Conservation (phyloP, 2,329 filamentous ascomycete genomes). For the Pyricularia grisea region DNA sequence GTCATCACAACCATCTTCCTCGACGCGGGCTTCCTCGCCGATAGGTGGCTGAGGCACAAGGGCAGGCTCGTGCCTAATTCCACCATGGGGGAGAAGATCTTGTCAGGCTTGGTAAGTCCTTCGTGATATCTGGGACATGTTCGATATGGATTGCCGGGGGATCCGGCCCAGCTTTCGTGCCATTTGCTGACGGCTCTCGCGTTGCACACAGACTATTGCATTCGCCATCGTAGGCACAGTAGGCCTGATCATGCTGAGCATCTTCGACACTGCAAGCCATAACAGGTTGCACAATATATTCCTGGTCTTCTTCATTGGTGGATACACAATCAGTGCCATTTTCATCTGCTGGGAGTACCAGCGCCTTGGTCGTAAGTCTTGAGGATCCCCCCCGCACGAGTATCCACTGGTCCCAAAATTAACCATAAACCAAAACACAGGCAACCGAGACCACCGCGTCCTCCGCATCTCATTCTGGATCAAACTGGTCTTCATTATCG, state of each 20-base stretch:
- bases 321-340: slow-evolving; percentile 76
- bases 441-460: slow-evolving; percentile 65
- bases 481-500: slow-evolving; percentile 75
- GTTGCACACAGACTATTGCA: slow-evolving; percentile 37
- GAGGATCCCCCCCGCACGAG: background rate
- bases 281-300: slow-evolving; percentile 63
- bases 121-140: background rate
- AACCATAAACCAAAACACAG: slow-evolving; percentile 19
- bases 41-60: slow-evolving; percentile 76
- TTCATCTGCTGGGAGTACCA: slow-evolving; percentile 90
- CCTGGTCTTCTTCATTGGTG: slow-evolving; percentile 72
- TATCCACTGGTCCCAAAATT: background rate
- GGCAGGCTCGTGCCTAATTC: slow-evolving; percentile 71
- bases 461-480: slow-evolving; percentile 76
- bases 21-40: slow-evolving; percentile 68
- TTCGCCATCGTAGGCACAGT: slow-evolving; percentile 66
- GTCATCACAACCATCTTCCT: slow-evolving; percentile 68
- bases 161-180: background rate
- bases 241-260: slow-evolving; percentile 72
- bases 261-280: slow-evolving; percentile 76
- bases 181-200: background rate
- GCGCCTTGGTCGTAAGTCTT: slow-evolving; percentile 58
- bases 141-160: background rate
- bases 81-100: slow-evolving; percentile 50
- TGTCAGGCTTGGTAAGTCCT: slow-evolving; percentile 34